Conservation (phyloP, 345 rosid genomes). For the Melaleuca quinquenervia region DNA sequence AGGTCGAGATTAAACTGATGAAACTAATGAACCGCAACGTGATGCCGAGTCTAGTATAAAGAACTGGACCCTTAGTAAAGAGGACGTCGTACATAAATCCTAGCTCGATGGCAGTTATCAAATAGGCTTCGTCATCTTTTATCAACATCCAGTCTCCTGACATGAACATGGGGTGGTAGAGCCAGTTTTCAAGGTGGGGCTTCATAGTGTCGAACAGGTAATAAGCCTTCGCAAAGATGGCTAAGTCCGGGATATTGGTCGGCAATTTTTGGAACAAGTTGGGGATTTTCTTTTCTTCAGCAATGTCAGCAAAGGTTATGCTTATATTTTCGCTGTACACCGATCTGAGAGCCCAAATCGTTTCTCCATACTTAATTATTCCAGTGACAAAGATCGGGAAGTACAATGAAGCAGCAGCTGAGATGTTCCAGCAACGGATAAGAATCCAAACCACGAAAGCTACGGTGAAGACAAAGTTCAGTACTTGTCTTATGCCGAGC, state of each 20-base stretch:
- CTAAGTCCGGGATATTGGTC: background rate
- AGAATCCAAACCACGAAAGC: background rate
- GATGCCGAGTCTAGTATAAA: background rate
- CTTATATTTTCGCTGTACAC: constrained; percentile 1
- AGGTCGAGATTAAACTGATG: background rate
- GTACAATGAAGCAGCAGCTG: background rate
- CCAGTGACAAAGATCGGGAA: constrained; percentile 10
- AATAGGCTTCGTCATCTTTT: background rate
- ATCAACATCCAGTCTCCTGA: background rate
- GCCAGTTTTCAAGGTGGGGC: constrained; percentile 2
- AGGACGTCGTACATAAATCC: constrained; percentile 10
- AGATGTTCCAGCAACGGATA: constrained; percentile 3
- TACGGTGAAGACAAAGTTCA: background rate
- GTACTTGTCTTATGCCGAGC: constrained; percentile 5
- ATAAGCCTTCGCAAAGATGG: background rate
- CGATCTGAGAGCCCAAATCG: constrained; percentile 4
- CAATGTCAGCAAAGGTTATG: background rate
- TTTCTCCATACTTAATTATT: constrained; percentile 6
- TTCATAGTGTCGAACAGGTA: constrained; percentile 2
- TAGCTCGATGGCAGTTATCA: constrained; percentile 2
- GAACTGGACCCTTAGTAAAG: constrained; percentile 1
- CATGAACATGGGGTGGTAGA: background rate
- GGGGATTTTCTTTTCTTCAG: background rate
- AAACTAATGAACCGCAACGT: background rate
- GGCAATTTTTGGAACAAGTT: background rate